phyloP scores from a whole-genome alignment of 1,139 yeast species.

The Saccharomycopsis hybrid region DNA sequence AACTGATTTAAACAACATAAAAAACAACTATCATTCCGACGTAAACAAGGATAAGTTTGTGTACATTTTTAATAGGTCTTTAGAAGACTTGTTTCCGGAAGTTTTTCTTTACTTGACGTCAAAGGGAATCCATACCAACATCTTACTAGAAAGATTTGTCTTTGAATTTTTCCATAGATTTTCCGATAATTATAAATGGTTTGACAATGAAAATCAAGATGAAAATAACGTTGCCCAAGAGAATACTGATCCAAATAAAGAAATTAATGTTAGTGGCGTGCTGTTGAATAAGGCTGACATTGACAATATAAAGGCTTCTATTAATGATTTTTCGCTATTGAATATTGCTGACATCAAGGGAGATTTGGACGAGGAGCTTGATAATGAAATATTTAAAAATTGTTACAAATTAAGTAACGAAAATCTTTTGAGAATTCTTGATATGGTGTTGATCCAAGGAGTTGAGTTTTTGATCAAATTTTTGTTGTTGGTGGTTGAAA shows the following conservation, averaged over 20 bases:
- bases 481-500: conserved; percentile 18
- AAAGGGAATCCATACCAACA: conserved; percentile 18
- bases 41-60: conserved; percentile 17
- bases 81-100: conserved; percentile 21
- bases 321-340: conserved; percentile 1
- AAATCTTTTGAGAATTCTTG: conserved; percentile 16
- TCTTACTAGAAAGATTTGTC: conserved; percentile 17
- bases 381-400: conserved; percentile 11
- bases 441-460: conserved; percentile 20
- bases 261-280: conserved; percentile 9
- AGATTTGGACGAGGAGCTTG: conserved; percentile 1
- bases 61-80: conserved; percentile 19
- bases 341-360: conserved; percentile 9
- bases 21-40: conserved; percentile 16
- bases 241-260: neutral
- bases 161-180: conserved; percentile 20
- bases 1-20: conserved; percentile 11
- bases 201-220: conserved; percentile 16
- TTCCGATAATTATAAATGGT: conserved; percentile 14
- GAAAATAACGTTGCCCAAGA: conserved; percentile 11
- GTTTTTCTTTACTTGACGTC: conserved; percentile 17
- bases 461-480: conserved; percentile 20
- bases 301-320: conserved; percentile 11
- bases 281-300: conserved; percentile 9
- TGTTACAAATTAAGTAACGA: conserved; percentile 17